Percentiles rank a stretch among this genome's conserved stretches.
Evolutionary conservation across 352 stramenopile species (phyloP).

Genomic region (Phytopythium delawarense): DNA sequence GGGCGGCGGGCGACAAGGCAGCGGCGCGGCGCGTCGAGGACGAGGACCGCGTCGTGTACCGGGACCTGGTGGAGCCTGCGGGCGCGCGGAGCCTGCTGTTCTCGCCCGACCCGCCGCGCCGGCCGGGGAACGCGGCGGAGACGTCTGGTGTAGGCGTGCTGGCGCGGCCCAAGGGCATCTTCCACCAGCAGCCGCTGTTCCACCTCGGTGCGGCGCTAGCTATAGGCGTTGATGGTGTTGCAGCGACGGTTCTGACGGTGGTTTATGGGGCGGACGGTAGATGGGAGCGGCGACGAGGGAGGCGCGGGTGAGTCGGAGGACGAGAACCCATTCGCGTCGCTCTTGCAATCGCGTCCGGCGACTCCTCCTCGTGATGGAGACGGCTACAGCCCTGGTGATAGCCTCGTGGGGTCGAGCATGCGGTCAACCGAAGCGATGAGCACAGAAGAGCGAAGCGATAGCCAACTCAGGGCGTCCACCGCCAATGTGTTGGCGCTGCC

Average conservation of each 20-base stretch:
- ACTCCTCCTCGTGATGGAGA: not conserved
- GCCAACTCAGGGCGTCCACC: not conserved
- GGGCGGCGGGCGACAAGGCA: not conserved
- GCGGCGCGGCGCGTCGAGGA: slow-evolving; percentile 13
- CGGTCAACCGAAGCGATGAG: not conserved
- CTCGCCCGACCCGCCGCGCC: slow-evolving; percentile 12
- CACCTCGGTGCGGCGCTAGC: slow-evolving; percentile 21
- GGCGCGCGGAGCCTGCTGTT: slow-evolving; percentile 17
- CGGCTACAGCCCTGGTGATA: not conserved
- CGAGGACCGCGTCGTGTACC: slow-evolving; percentile 56
- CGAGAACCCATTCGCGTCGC: slow-evolving; percentile 61
- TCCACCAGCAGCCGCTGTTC: slow-evolving; percentile 32
- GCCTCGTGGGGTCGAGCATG: not conserved
- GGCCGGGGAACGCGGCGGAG: slow-evolving; percentile 1
- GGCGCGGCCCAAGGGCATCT: slow-evolving; percentile 34
- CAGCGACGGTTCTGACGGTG: slow-evolving; percentile 3
- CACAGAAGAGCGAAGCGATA: not conserved
- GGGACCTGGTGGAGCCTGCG: slow-evolving; percentile 40
- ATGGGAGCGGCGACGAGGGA: slow-evolving; percentile 22
- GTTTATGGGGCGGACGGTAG: not conserved
- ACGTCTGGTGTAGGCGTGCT: slow-evolving; percentile 7
- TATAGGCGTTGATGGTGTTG: not conserved
- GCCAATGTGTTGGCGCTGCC: not conserved
- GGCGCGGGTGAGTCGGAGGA: slow-evolving; percentile 26
- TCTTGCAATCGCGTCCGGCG: slow-evolving; percentile 25